phyloP scores from a whole-genome alignment of 805 yeast genomes.

The Candida anglica region DNA sequence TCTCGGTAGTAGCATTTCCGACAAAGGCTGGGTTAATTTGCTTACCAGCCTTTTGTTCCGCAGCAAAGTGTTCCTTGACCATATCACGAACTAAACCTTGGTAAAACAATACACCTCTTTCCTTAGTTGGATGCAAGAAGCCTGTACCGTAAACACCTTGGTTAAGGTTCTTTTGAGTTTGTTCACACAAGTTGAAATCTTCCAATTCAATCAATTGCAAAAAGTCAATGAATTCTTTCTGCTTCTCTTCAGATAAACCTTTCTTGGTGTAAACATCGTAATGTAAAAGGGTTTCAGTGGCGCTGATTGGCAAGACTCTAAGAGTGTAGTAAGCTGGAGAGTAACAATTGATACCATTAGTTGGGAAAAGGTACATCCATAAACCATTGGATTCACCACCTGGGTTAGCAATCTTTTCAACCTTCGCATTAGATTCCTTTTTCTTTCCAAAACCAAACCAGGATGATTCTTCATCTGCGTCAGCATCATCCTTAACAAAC shows the following conservation, averaged over 20 bases:
- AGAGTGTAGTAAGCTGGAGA: constrained; percentile 67
- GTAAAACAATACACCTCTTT: constrained; percentile 55
- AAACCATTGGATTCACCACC: constrained; percentile 62
- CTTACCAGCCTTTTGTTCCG: constrained; percentile 42
- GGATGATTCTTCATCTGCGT: constrained; percentile 28
- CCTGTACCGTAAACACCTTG: constrained; percentile 60
- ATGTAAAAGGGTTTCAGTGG: constrained; percentile 53
- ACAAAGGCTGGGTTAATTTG: constrained; percentile 51
- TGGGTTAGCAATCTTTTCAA: constrained; percentile 42
- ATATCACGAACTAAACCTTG: constrained; percentile 52
- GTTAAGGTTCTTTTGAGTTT: constrained; percentile 58
- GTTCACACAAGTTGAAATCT: constrained; percentile 56
- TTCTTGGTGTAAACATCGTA: constrained; percentile 61
- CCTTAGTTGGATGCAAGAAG: constrained; percentile 55
- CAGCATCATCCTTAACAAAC: constrained; percentile 21
- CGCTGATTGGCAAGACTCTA: constrained; percentile 52
- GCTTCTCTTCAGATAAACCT: constrained; percentile 48
- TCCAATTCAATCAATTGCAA: constrained; percentile 57
- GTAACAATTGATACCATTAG: constrained; percentile 59
- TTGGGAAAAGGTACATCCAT: constrained; percentile 61
- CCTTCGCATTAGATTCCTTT: constrained; percentile 7
- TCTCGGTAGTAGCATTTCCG: constrained; percentile 37
- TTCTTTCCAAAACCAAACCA: constrained; percentile 53
- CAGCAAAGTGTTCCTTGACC: constrained; percentile 50
- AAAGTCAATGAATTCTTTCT: constrained; percentile 61